Evolutionary conservation across 345 rosid species (phyloP).

Genomic region (Hibiscus syriacus): DNA sequence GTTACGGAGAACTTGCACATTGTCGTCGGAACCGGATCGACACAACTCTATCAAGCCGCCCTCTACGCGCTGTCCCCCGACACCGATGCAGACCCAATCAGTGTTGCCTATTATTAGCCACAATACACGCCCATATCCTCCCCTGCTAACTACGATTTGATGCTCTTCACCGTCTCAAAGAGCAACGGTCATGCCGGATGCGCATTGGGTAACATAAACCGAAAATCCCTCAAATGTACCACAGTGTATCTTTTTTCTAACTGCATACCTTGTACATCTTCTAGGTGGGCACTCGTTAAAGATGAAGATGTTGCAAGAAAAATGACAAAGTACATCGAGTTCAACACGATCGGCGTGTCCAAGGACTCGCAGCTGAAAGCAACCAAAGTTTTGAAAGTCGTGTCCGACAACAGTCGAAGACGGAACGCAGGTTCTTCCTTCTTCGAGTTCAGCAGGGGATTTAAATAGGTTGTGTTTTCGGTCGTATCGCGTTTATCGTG

Average conservation of each 20-base stretch:
- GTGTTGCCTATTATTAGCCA: conserved; percentile 93
- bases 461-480: too few relatives aligned
- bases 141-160: conserved; percentile 65
- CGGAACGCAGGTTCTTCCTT: conserved; percentile 28
- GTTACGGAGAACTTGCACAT: conserved; percentile 52
- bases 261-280: not conserved
- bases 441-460: conserved; percentile 49
- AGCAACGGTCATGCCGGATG: conserved; percentile 83
- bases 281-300: conserved; percentile 86
- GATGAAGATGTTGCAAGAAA: conserved; percentile 55
- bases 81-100: conserved; percentile 49
- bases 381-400: conserved; percentile 57
- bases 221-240: not conserved
- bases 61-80: conserved; percentile 65
- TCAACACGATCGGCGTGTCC: conserved; percentile 82
- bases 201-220: conserved; percentile 64
- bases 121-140: conserved; percentile 75
- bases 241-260: not conserved
- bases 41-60: conserved; percentile 81
- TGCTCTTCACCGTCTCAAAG: conserved; percentile 83
- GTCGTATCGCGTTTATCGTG: too few relatives aligned
- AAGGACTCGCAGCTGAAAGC: conserved; percentile 86
- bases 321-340: conserved; percentile 77
- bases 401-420: conserved; percentile 41
- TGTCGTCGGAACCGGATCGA: conserved; percentile 89